Evolutionary conservation across 2,329 filamentous ascomycete species (phyloP), one percentile per base, ranked within the genome.

Genomic region (Aspergillus brasiliensis): DNA sequence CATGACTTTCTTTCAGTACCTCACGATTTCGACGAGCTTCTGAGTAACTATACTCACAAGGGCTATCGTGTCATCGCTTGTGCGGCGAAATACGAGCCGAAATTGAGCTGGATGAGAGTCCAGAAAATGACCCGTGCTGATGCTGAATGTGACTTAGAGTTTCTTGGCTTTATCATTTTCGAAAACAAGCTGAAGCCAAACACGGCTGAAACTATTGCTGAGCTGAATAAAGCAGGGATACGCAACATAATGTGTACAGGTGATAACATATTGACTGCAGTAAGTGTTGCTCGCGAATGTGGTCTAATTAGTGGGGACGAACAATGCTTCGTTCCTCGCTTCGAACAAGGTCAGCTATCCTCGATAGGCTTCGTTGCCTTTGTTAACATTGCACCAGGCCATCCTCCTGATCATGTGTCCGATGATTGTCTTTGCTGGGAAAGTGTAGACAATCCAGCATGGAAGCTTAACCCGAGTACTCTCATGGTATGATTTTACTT

Each of bases 21-120:
- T 0, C 79, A 82, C 28, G 91, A 97, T 73, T 99, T 96, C 69
- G 92, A 98, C 40, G 92, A 97, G 64, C 84, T 96, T 2, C 81
- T 99, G 2, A 88, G 88, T 1, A 88, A 91, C 72, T 99, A 99
- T 76, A 99, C 95, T 0, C 95, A 99, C 69, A 89, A 94, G 71
- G 95, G 96, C 21, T 99, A 93, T 77, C 90, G 95, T 73, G 95
- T 99, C 11, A 99, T 99, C 72, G 96, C 91, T 5, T 97, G 93
- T 72, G 95, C 95, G 5, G 91, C 91, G 0, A 96, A 92, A 73
- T 91, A 95, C 70, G 85, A 98, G 55, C 86, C 87, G 58, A 95
- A 92, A 71, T 82, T 98, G 31, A 96, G 89, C 69, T 97, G 92
- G 93, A 87, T 97, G 57, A 96, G 96, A 73, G 88, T 93, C 6